Conservation (phyloP, 2,329 filamentous ascomycete species). For the Cladosporium sp. region DNA sequence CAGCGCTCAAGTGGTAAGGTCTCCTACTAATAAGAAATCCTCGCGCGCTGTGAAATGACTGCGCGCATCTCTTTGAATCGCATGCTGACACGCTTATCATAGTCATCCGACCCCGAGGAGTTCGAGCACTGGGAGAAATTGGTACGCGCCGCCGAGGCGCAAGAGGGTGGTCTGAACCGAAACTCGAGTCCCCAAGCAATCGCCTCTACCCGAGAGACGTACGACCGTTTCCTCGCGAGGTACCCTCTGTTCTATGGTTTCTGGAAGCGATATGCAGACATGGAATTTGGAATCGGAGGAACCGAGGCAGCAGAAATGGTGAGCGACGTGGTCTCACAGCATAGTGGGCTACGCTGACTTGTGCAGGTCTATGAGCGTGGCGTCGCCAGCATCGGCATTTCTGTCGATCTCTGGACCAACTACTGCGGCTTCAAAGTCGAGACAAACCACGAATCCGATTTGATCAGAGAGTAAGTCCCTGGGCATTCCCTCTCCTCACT, state of each 20-base stretch:
- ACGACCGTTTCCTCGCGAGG: slow-evolving; percentile 88
- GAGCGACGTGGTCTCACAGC: slow-evolving; percentile 28
- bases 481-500: slow-evolving; percentile 60
- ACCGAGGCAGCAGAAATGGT: slow-evolving; percentile 98
- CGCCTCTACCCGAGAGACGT: slow-evolving; percentile 77
- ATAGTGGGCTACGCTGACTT: slow-evolving; percentile 25
- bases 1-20: slow-evolving; percentile 27
- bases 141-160: slow-evolving; percentile 72
- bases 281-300: slow-evolving; percentile 94
- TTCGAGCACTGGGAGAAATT: slow-evolving; percentile 96
- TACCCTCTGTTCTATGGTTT: slow-evolving; percentile 96
- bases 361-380: slow-evolving; percentile 86
- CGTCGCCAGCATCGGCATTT: slow-evolving; percentile 86
- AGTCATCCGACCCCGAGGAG: slow-evolving; percentile 73
- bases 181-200: slow-evolving; percentile 96
- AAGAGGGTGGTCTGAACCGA: slow-evolving; percentile 90
- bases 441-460: slow-evolving; percentile 87
- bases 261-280: slow-evolving; percentile 99
- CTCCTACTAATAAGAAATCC: neutral
- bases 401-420: slow-evolving; percentile 94
- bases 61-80: neutral
- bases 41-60: neutral
- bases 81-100: slow-evolving; percentile 12
- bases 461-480: slow-evolving; percentile 98
- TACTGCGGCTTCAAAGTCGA: slow-evolving; percentile 98